These are phyloP conservation scores for Leccinum boreale DNA, from an alignment of 768 basidiomycete species.

Conservation along the genomic window DNA sequence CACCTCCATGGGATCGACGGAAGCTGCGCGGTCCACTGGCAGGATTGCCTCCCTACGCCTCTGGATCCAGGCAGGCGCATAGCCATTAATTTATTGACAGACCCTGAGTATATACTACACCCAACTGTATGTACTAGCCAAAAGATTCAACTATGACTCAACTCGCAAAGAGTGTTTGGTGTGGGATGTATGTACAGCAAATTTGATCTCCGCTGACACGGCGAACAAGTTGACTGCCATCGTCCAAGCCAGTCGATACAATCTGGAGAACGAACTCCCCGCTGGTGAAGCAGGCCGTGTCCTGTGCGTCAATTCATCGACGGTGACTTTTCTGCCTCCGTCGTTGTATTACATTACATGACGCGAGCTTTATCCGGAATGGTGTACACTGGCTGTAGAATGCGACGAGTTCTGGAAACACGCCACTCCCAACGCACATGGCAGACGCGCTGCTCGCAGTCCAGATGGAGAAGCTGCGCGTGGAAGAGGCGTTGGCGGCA, in stretches of 20 bases:
- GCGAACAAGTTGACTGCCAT: not conserved
- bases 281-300: not conserved
- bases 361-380: not conserved
- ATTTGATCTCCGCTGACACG: not conserved
- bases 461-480: constrained; percentile 49
- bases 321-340: constrained; percentile 8
- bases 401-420: not conserved
- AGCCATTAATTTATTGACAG: not conserved
- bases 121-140: too few species aligned
- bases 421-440: not conserved
- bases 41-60: not conserved
- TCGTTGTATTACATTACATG: not conserved
- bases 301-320: constrained; percentile 1
- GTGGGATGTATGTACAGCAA: not conserved
- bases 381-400: constrained; percentile 10
- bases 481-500: constrained; percentile 56
- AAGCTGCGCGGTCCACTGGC: constrained; percentile 7
- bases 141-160: too few species aligned
- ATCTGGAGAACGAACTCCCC: constrained; percentile 4
- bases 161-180: too few species aligned
- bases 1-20: constrained; percentile 37
- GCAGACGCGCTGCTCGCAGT: constrained; percentile 55
- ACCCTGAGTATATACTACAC: not conserved
- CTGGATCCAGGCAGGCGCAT: constrained; percentile 10
- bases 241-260: not conserved